A percentile compares a stretch with the other conserved stretches of the same genome.
These are phyloP conservation scores for Citrullus colocynthis DNA, from an alignment of 306 rosid genomes.

Conservation along the genomic window DNA sequence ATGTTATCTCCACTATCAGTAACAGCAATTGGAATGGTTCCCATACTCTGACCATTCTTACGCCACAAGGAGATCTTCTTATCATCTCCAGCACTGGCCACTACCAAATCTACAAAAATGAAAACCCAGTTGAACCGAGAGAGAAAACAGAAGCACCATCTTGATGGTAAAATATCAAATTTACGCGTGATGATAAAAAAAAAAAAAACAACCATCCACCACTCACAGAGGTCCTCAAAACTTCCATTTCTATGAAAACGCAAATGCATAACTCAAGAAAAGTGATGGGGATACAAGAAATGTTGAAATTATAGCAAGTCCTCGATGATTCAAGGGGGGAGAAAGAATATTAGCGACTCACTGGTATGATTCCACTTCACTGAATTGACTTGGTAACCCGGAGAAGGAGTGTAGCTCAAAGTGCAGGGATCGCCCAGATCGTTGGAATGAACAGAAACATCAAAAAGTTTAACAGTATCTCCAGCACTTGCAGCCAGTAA, in stretches of 20 bases:
- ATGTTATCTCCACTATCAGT: slow-evolving; percentile 63
- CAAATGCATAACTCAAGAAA: not conserved
- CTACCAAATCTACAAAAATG: slow-evolving; percentile 61
- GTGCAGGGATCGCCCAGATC: slow-evolving; percentile 92
- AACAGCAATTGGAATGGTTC: slow-evolving; percentile 83
- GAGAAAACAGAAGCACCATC: not conserved
- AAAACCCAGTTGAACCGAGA: slow-evolving; percentile 8
- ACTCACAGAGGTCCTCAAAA: not conserved
- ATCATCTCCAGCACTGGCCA: slow-evolving; percentile 97
- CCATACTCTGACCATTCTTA: slow-evolving; percentile 88
- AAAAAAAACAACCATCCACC: not conserved
- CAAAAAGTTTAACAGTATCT: slow-evolving; percentile 87
- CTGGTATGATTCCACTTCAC: slow-evolving; percentile 98
- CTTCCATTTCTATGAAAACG: not conserved
- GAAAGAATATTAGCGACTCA: slow-evolving; percentile 19
- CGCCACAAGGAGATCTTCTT: slow-evolving; percentile 85
- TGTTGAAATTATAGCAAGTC: not conserved
- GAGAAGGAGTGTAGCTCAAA: slow-evolving; percentile 75
- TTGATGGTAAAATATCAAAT: not conserved
- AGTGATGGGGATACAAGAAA: not conserved
- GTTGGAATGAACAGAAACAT: slow-evolving; percentile 64
- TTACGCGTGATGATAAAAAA: not conserved
- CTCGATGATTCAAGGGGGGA: not conserved
- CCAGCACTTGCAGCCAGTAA: slow-evolving; percentile 85
- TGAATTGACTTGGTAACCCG: slow-evolving; percentile 69